Evolutionary conservation across 2,329 filamentous ascomycete species (phyloP), one percentile per base, ranked within the genome.

Genomic region (Thyridium curvatum): DNA sequence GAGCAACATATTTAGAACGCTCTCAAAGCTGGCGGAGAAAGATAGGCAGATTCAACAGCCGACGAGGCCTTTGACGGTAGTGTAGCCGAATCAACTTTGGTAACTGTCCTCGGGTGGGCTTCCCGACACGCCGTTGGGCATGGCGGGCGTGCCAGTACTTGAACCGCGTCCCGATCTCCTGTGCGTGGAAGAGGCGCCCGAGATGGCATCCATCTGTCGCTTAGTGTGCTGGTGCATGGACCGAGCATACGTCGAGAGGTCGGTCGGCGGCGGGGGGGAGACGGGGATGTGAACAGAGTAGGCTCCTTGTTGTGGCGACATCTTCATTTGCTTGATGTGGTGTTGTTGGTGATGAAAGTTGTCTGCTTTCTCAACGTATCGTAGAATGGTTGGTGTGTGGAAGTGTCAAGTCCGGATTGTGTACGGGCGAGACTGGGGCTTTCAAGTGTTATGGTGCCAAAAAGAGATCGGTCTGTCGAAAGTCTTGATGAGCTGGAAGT

Each of bases 181-280:
- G 26, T 58, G 54, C 2, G 71, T 65, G 10, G 68, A 65, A 6
- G 21, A 26, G 6, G 21, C 21, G 4, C 67, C 64, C 12, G 66
- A 64, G n/a, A 68, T 68, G 8, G 66, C 65, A 44, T 82, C 76
- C 74, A 84, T 80, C 55, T 81, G 79, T 40, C 70, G 66, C 65
- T 78, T 79, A 44, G 79, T 83, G 61, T 83, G 77, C 39, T 73
- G 68, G 52, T 78, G 75, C 73, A 84, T 83, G 41, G 68, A 74
- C 43, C 69, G 70, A 12, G 77, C 63, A 49, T 84, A 84, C 3
- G 58, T 56, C 5, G 53, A 49, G 8, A 59, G 35, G 35, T 59
- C 51, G 13, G 47, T 34, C 4, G 55, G 54, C 10, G 55, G 49
- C 1, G 54, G 47, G 6, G 55, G 49, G 4, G 51, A 53, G 31